phyloP scores from a whole-genome alignment of 2,329 filamentous ascomycete genomes.

The Fusarium irregulare region DNA sequence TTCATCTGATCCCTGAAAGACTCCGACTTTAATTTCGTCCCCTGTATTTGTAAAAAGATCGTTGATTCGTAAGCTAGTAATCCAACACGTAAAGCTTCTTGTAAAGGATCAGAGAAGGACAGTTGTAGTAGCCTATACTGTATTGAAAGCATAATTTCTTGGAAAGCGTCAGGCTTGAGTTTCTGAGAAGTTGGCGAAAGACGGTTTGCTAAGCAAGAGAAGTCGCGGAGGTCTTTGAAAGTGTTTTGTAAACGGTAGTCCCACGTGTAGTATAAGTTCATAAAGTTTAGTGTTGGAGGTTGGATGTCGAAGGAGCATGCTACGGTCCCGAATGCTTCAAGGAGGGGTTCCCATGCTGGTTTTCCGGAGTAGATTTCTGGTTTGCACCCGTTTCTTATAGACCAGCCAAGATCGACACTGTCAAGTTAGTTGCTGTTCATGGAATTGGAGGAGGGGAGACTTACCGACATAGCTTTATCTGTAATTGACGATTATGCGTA shows the following conservation, averaged over 20 bases:
- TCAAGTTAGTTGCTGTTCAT: not conserved
- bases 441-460: not conserved
- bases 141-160: constrained; percentile 47
- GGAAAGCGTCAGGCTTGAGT: constrained; percentile 44
- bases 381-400: constrained; percentile 42
- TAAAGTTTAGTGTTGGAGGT: constrained; percentile 5
- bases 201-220: constrained; percentile 44
- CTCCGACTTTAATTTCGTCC: constrained; percentile 31
- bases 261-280: constrained; percentile 19
- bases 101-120: constrained; percentile 28
- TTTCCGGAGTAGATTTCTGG: constrained; percentile 38
- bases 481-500: constrained; percentile 40
- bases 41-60: constrained; percentile 42
- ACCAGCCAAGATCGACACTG: constrained; percentile 47
- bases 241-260: constrained; percentile 44
- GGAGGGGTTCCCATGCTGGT: constrained; percentile 37
- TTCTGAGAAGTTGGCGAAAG: constrained; percentile 37
- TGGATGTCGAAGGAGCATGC: not conserved
- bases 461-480: constrained; percentile 48
- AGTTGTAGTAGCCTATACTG: constrained; percentile 48
- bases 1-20: constrained; percentile 24
- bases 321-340: constrained; percentile 6
- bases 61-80: constrained; percentile 49
- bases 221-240: constrained; percentile 48
- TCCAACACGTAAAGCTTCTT: constrained; percentile 44